Conservation (phyloP, 1,139 yeast species). For the Suhomyces ambrosiae region DNA sequence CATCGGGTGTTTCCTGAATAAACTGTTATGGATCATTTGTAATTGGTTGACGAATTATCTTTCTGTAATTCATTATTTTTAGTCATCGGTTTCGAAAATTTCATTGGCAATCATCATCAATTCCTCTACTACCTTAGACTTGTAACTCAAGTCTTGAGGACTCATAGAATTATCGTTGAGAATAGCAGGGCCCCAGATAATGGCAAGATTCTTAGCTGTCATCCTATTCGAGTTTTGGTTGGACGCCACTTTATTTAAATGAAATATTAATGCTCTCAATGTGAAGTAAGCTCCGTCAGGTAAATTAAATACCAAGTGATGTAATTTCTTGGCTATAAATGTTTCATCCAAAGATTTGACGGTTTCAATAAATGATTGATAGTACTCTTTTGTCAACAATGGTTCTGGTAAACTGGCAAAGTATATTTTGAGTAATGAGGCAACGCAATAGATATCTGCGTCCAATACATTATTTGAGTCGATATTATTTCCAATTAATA, state of each 20-base stretch:
- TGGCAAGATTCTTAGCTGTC: conserved; percentile 77
- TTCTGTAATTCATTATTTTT: no score
- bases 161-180: conserved; percentile 64
- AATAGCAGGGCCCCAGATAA: conserved; percentile 93
- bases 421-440: conserved; percentile 68
- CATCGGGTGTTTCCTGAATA: no score
- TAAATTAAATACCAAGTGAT: conserved; percentile 80
- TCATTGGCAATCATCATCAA: conserved; percentile 82
- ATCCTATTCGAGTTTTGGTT: conserved; percentile 70
- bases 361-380: conserved; percentile 67
- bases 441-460: conserved; percentile 72
- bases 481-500: conserved; percentile 46
- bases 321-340: conserved; percentile 73
- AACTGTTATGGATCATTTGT: no score
- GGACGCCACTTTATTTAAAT: conserved; percentile 72
- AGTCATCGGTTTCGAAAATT: conserved; percentile 75
- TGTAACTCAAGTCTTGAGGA: conserved; percentile 78
- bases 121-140: conserved; percentile 82
- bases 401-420: conserved; percentile 74
- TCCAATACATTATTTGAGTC: conserved; percentile 54
- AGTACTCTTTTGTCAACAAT: conserved; percentile 58
- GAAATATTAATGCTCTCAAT: conserved; percentile 79
- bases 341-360: conserved; percentile 57
- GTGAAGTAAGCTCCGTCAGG: conserved; percentile 97
- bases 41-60: no score